These are phyloP conservation scores for Nannizziopsis arthrosporioides DNA, from an alignment of 2,329 filamentous ascomycete genomes.

Conservation along the genomic window DNA sequence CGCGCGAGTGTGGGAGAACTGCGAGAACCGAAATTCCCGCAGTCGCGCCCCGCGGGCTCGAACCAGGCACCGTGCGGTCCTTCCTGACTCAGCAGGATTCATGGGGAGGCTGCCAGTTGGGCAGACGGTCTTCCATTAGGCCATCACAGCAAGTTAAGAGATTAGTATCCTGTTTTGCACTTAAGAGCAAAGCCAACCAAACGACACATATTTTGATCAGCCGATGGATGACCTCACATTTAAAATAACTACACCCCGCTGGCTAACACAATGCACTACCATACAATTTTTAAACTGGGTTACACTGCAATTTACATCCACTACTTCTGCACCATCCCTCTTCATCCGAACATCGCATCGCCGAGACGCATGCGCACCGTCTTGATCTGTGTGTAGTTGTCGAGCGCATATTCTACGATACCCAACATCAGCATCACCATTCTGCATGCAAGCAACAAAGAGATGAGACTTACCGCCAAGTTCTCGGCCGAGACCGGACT, in stretches of 20 bases:
- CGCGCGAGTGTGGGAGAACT: conserved; percentile 37
- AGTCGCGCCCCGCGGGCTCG: conserved; percentile 43
- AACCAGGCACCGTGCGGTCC: conserved; percentile 38
- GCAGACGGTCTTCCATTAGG: conserved; percentile 12
- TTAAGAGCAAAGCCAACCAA: background rate
- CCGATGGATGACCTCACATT: too few relatives aligned
- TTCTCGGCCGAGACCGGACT: conserved; percentile 35
- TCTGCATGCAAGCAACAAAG: background rate
- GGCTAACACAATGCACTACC: background rate
- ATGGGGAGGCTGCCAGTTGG: background rate
- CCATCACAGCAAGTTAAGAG: conserved; percentile 14
- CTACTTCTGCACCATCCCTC: background rate
- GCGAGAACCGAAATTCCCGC: background rate
- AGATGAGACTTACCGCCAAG: conserved; percentile 26
- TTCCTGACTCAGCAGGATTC: conserved; percentile 6
- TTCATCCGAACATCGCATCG: conserved; percentile 36
- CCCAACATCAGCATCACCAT: background rate
- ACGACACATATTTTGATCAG: too few relatives aligned
- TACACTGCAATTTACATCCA: background rate
- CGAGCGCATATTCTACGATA: conserved; percentile 32
- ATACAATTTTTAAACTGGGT: background rate
- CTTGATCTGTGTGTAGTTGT: conserved; percentile 42
- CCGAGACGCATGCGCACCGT: conserved; percentile 36
- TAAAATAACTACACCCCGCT: background rate
- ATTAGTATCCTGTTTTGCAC: background rate